phyloP scores from a whole-genome alignment of 257 asterid species.

The Ajuga chamaepitys region DNA sequence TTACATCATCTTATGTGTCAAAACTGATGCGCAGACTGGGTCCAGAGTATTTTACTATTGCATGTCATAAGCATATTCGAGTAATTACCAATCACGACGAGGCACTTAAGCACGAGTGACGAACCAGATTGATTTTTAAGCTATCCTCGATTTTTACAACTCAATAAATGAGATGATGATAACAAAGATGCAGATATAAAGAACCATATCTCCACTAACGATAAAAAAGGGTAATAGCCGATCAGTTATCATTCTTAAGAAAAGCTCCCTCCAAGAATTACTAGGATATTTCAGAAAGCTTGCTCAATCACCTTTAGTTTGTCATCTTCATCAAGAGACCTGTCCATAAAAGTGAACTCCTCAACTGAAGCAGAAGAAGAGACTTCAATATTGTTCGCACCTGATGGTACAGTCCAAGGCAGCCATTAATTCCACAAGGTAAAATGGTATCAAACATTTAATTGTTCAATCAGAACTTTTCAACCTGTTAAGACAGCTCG shows the following conservation, averaged over 20 bases:
- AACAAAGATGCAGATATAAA: too few relatives aligned
- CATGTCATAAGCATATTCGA: too few relatives aligned
- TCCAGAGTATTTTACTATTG: too few relatives aligned
- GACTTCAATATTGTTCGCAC: slow-evolving; percentile 21
- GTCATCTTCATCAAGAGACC: slow-evolving; percentile 16
- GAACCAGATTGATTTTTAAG: too few relatives aligned
- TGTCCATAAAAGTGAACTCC: slow-evolving; percentile 21
- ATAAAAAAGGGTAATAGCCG: background rate
- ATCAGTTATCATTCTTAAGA: background rate
- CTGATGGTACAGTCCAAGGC: slow-evolving; percentile 8
- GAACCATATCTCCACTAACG: too few relatives aligned
- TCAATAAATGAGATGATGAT: too few relatives aligned
- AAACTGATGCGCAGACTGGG: too few relatives aligned
- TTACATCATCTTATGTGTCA: too few relatives aligned
- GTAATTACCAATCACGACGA: too few relatives aligned
- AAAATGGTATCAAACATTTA: background rate
- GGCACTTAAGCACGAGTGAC: too few relatives aligned
- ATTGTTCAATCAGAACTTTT: background rate
- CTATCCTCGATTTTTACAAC: too few relatives aligned
- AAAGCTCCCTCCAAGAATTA: background rate
- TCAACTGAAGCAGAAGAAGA: slow-evolving; percentile 24
- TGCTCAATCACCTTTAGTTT: slow-evolving; percentile 30
- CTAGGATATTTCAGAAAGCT: background rate
- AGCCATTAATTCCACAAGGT: background rate
- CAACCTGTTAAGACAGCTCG: slow-evolving; percentile 37